A percentile compares a stretch with the other conserved stretches of the same genome.
These are phyloP conservation scores for Dactylellina drechsleri DNA, from an alignment of 2,329 filamentous ascomycete genomes.

Conservation along the genomic window DNA sequence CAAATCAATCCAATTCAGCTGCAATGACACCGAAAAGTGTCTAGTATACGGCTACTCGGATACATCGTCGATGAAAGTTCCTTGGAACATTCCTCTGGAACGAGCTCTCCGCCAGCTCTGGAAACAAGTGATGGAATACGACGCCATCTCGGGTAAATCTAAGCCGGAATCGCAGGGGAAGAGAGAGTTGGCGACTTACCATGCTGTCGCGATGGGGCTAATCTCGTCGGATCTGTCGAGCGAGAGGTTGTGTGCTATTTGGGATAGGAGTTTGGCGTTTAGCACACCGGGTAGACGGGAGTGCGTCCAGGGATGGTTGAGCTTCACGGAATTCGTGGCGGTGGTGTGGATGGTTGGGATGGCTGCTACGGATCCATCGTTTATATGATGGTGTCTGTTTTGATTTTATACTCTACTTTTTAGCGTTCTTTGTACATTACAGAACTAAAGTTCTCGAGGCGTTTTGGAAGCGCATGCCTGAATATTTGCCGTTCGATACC, in stretches of 20 bases:
- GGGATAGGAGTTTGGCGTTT: slow-evolving; percentile 46
- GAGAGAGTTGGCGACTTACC: slow-evolving; percentile 42
- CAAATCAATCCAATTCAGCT: slow-evolving; percentile 46
- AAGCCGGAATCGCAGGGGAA: slow-evolving; percentile 44
- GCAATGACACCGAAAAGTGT: slow-evolving; percentile 50
- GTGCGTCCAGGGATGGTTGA: slow-evolving; percentile 40
- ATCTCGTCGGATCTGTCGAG: slow-evolving; percentile 42
- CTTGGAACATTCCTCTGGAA: slow-evolving; percentile 48
- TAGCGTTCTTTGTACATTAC: not conserved
- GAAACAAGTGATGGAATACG: slow-evolving; percentile 52
- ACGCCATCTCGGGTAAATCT: slow-evolving; percentile 29
- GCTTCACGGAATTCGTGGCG: slow-evolving; percentile 50
- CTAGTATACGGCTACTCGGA: slow-evolving; percentile 46
- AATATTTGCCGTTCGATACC: not conserved
- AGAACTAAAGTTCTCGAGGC: no score
- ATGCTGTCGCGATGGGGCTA: slow-evolving; percentile 45
- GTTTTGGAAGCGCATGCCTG: no score
- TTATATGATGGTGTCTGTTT: slow-evolving; percentile 1
- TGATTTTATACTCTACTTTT: not conserved
- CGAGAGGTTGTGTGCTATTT: slow-evolving; percentile 36
- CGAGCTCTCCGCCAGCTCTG: slow-evolving; percentile 46
- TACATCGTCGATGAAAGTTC: slow-evolving; percentile 38
- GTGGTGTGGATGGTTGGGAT: slow-evolving; percentile 51
- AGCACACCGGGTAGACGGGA: slow-evolving; percentile 43
- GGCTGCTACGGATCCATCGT: slow-evolving; percentile 37